A percentile compares a stretch with the other conserved stretches of the same genome.
Evolutionary conservation across 208 protist species (phyloP).

Genomic region (Trypanosoma mega): DNA sequence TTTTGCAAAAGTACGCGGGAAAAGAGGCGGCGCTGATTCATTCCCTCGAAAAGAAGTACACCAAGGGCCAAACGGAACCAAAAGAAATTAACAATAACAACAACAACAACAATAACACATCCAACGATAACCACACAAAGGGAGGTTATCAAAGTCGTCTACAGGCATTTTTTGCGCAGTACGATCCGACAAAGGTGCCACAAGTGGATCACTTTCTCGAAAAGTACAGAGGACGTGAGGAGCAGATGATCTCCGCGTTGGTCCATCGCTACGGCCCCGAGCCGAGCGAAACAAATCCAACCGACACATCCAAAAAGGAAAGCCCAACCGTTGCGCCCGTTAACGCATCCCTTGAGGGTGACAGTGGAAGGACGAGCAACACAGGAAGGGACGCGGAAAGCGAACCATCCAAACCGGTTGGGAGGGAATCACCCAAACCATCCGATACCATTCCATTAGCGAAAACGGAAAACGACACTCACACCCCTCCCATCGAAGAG

Average conservation of each 20-base stretch:
- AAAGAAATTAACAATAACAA: not conserved
- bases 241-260: slow-evolving; percentile 16
- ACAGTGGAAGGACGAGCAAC: no score
- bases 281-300: not conserved
- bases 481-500: no score
- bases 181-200: slow-evolving; percentile 13
- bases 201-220: slow-evolving; percentile 3
- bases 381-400: no score
- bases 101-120: not conserved
- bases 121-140: no score
- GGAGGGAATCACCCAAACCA: no score
- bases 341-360: not conserved
- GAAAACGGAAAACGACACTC: no score
- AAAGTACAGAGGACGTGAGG: slow-evolving; percentile 13
- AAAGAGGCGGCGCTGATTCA: not conserved
- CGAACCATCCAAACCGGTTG: no score
- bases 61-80: not conserved
- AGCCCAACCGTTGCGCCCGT: not conserved
- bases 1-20: slow-evolving; percentile 42
- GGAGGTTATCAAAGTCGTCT: no score
- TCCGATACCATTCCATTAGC: no score
- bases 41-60: slow-evolving; percentile 1
- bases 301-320: not conserved
- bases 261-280: slow-evolving; percentile 17
- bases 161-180: slow-evolving; percentile 7